Base-by-base conservation (phyloP, 169 alveolate genomes). In the Plasmodium malariae region DNA sequence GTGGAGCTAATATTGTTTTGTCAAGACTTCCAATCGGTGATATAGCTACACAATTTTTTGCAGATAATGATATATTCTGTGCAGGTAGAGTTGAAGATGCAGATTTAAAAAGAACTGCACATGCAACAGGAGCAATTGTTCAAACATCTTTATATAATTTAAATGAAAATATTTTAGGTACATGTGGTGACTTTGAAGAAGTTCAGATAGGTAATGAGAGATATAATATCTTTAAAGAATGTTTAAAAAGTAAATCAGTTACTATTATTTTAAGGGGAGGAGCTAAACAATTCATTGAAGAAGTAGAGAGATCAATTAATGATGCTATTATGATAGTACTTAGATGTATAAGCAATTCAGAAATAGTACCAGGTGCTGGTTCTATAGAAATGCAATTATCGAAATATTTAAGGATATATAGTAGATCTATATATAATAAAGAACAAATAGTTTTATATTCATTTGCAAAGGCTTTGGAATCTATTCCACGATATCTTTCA, bases 31-130 rank as follows among this genome's bases (percentile, higher is more conserved):
- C 99, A 1, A 98, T 98, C 48, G 99, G 99, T 30, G 99, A 98
- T 92, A 90, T 98, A 11, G 99, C 99, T n/a, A 98, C 99, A 17
- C 99, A 98, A 93, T 98, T 96, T 90, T 98, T 98, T 91, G 99
- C 99, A n/a, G 99, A 96, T 30, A 90, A 97, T 74, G 93, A 95
- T 72, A 95, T 98, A 19, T 98, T 98, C 93, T 97, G 99, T 87
- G 99, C 99, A 36, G 99, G 99, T 6, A 94, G 99, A 73, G 99
- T 98, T 21, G 98, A 97, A 36, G 96, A 95, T 70, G 99, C 97
- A 40, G 99, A 98, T 85, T 78, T 98, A 78, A 87, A 88, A 74
- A 96, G 99, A 92, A 97, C 99, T 14, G 93, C 98, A 26, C 93
- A 96, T 68, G 99, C 99, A 36, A 98, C 99, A 9, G 99, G 99